These are phyloP conservation scores for Pilasporangium apinafurcum DNA, from an alignment of 352 stramenopile genomes.

Conservation along the genomic window DNA sequence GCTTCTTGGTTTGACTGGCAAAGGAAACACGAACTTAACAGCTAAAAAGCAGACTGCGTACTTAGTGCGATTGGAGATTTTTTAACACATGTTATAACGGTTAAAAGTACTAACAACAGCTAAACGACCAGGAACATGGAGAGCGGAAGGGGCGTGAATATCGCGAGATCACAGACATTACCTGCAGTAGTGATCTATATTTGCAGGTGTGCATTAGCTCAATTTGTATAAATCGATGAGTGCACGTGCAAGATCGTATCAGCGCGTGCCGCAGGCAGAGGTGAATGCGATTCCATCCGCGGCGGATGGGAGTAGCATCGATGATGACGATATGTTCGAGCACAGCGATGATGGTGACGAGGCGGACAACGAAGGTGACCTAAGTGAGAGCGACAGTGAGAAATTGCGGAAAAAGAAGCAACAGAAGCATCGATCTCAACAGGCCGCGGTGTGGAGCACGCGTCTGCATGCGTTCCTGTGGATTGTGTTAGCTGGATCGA, in stretches of 20 bases:
- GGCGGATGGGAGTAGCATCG: conserved; percentile 13
- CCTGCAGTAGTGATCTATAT: no score
- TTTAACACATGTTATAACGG: no score
- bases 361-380: conserved; percentile 19
- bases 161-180: no score
- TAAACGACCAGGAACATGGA: no score
- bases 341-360: conserved; percentile 13
- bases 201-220: no score
- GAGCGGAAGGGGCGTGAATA: no score
- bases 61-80: no score
- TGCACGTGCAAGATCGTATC: conserved; percentile 15
- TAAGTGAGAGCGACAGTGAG: conserved; percentile 20
- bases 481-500: conserved; percentile 39
- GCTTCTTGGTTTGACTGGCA: no score
- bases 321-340: conserved; percentile 18
- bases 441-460: conserved; percentile 54
- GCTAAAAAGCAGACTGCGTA: no score
- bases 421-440: conserved; percentile 25
- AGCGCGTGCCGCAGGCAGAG: conserved; percentile 46
- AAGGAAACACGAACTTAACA: no score
- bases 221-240: no score
- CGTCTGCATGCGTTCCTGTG: conserved; percentile 73
- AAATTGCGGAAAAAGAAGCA: conserved; percentile 17
- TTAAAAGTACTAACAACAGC: no score
- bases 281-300: not conserved